Conservation (phyloP, 352 stramenopile genomes). For the Globisporangium nunn region DNA sequence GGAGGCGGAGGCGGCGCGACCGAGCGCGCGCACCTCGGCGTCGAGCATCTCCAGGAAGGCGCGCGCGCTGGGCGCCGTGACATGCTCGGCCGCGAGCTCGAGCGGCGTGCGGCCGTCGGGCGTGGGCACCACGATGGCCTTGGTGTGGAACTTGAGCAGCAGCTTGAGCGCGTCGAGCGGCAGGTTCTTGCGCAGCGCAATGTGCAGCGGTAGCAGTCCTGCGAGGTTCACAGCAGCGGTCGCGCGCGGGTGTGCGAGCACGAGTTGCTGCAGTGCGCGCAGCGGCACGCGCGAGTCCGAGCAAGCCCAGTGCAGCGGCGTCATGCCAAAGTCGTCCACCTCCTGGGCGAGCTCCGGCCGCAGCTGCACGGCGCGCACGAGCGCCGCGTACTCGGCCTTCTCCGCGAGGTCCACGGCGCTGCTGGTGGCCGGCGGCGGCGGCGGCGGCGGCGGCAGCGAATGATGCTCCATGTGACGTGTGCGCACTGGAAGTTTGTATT, state of each 20-base stretch:
- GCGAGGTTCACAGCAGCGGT: constrained; percentile 40
- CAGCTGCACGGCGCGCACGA: constrained; percentile 36
- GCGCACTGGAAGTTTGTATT: background rate
- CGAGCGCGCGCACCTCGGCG: constrained; percentile 18
- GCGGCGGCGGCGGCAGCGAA: no score
- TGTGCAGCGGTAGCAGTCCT: constrained; percentile 56
- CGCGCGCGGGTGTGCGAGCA: constrained; percentile 36
- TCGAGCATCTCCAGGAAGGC: constrained; percentile 39
- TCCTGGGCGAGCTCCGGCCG: constrained; percentile 33
- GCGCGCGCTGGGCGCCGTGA: constrained; percentile 18
- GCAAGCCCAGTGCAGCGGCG: constrained; percentile 80
- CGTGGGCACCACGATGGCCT: constrained; percentile 37
- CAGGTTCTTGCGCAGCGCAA: constrained; percentile 56
- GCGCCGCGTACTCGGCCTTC: constrained; percentile 33
- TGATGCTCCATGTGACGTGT: constrained; percentile 4
- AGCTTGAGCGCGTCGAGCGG: constrained; percentile 53
- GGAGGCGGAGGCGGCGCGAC: constrained; percentile 7
- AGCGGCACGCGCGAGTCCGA: constrained; percentile 62
- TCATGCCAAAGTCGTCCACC: constrained; percentile 71
- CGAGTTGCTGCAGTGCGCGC: constrained; percentile 52
- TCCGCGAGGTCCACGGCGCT: constrained; percentile 36
- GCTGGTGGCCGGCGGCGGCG: no score
- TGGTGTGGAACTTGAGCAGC: constrained; percentile 60
- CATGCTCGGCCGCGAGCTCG: constrained; percentile 32
- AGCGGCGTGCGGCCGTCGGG: constrained; percentile 41